phyloP scores from a whole-genome alignment of 2,329 filamentous ascomycete species.

The Celoporthe dispersa region DNA sequence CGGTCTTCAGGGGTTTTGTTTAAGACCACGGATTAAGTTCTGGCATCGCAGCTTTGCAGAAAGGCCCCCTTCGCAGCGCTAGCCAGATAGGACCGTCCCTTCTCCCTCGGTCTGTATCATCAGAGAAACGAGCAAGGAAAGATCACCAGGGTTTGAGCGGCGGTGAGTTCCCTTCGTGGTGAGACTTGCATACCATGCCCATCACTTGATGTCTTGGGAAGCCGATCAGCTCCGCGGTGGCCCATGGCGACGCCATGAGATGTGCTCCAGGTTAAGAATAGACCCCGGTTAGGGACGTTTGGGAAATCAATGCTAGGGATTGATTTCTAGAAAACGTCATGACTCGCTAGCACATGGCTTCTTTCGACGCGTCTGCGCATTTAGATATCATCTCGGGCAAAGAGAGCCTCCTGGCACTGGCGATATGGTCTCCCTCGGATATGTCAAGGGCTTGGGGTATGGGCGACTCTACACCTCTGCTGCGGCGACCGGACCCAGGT shows the following conservation, averaged over 20 bases:
- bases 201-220: not conserved
- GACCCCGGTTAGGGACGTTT: not conserved
- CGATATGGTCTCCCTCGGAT: not conserved
- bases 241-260: not conserved
- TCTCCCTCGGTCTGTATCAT: not conserved
- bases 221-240: not conserved
- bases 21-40: not conserved
- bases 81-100: not conserved
- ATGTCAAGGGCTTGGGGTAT: not conserved
- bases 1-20: not conserved
- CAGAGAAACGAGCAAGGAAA: not conserved
- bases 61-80: not conserved
- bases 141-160: not conserved
- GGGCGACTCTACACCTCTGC: not conserved
- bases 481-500: not conserved
- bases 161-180: not conserved
- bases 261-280: not conserved
- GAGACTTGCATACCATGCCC: not conserved
- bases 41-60: not conserved
- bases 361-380: not conserved
- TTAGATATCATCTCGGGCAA: not conserved
- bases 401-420: not conserved
- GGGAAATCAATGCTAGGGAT: not conserved
- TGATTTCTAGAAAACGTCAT: not conserved
- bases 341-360: not conserved